A percentile compares a stretch with the other conserved stretches of the same genome.
These are phyloP conservation scores for Aeschynomene evenia DNA, from an alignment of 306 rosid genomes.

Conservation along the genomic window DNA sequence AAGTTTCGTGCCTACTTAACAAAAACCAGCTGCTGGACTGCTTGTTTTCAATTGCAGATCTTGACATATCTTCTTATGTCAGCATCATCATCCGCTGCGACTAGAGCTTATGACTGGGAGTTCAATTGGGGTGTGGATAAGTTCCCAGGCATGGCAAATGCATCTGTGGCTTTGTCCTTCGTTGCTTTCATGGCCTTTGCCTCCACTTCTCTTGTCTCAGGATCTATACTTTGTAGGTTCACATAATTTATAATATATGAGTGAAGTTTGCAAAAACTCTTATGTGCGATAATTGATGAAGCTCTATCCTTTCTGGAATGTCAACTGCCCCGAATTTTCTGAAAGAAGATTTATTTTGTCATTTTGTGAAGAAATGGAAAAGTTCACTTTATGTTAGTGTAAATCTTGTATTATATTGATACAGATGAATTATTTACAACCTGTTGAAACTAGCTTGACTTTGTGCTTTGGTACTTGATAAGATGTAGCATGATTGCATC, in stretches of 20 bases:
- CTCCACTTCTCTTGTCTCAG: constrained; percentile 65
- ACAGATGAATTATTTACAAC: not conserved
- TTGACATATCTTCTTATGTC: constrained; percentile 82
- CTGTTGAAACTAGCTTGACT: not conserved
- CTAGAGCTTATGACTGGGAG: constrained; percentile 76
- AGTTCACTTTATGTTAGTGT: not conserved
- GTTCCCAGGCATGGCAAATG: constrained; percentile 73
- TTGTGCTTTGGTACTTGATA: not conserved
- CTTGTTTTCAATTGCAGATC: constrained; percentile 48
- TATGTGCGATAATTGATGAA: not conserved
- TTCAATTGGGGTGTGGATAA: constrained; percentile 83
- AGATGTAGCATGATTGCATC: not conserved
- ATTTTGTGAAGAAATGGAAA: constrained; percentile 30
- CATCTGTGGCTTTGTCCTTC: constrained; percentile 68
- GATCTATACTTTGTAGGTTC: constrained; percentile 57
- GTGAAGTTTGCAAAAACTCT: constrained; percentile 7
- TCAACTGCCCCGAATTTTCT: not conserved
- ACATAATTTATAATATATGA: constrained; percentile 32
- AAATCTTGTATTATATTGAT: not conserved
- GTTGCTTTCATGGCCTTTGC: constrained; percentile 76
- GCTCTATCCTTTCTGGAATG: constrained; percentile 7
- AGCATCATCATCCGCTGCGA: constrained; percentile 84
- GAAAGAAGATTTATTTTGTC: constrained; percentile 25
- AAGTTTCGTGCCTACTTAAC: not conserved
- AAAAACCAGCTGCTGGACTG: constrained; percentile 14